Conservation (phyloP, 345 rosid genomes). For the Litchi chinensis region DNA sequence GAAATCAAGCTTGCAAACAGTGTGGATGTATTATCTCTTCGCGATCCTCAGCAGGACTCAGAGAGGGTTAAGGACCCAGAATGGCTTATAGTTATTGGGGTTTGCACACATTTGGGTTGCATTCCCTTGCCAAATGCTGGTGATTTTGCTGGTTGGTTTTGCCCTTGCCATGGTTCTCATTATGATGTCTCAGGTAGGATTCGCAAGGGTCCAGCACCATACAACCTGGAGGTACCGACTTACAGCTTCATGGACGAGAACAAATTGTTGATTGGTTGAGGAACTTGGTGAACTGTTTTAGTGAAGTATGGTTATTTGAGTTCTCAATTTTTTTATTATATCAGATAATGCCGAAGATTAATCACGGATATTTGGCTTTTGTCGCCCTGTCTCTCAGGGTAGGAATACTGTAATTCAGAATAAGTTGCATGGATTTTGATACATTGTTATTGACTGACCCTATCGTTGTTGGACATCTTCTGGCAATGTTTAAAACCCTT, state of each 20-base stretch:
- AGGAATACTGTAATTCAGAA: conserved; percentile 20
- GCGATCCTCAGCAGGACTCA: conserved; percentile 81
- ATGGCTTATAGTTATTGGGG: conserved; percentile 90
- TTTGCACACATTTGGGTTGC: conserved; percentile 96
- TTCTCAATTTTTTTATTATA: conserved; percentile 17
- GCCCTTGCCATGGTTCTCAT: conserved; percentile 97
- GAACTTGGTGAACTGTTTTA: conserved; percentile 7
- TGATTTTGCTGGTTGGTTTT: conserved; percentile 96
- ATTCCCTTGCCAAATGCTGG: conserved; percentile 98
- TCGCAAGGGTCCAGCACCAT: conserved; percentile 95
- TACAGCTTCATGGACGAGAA: conserved; percentile 86
- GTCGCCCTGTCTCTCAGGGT: conserved; percentile 17
- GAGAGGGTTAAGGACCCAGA: conserved; percentile 88
- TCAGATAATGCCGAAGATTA: conserved; percentile 49
- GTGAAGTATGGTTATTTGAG: conserved; percentile 6
- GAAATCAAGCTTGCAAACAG: conserved; percentile 86
- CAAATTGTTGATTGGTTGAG: conserved; percentile 80
- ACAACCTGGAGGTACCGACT: conserved; percentile 87
- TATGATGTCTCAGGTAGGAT: conserved; percentile 94
- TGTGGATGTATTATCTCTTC: conserved; percentile 73
- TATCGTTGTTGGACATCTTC: background rate
- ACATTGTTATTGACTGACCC: conserved; percentile 8
- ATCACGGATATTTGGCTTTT: conserved; percentile 19
- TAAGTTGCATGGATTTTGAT: conserved; percentile 24
- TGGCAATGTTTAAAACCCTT: background rate